Evolutionary conservation across 805 yeast species (phyloP).

Genomic region (Hanseniaspora thailandica): DNA sequence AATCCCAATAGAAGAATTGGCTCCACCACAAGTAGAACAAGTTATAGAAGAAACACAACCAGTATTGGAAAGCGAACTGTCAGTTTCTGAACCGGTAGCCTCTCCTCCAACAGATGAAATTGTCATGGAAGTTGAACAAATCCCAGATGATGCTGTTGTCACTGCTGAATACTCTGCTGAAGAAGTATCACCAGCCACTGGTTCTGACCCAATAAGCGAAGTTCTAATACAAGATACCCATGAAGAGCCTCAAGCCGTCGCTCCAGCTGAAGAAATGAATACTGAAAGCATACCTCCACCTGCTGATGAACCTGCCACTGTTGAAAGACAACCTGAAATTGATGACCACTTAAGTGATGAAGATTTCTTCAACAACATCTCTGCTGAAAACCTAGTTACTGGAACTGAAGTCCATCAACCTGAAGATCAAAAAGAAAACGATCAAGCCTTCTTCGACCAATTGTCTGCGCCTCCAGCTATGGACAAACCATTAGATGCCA

Average conservation of each 20-base stretch:
- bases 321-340: background rate
- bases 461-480: background rate
- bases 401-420: background rate
- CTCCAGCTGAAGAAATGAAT: too few relatives aligned
- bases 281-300: too few relatives aligned
- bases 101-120: background rate
- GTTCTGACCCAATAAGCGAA: background rate
- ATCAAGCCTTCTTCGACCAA: background rate
- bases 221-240: background rate
- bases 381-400: background rate
- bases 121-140: constrained; percentile 5
- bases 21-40: too few relatives aligned
- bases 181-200: background rate
- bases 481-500: background rate
- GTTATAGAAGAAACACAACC: too few relatives aligned
- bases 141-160: constrained; percentile 7
- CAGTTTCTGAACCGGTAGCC: too few relatives aligned
- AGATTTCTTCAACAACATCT: background rate
- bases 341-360: constrained; percentile 1
- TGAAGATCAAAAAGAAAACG: background rate
- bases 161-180: constrained; percentile 12
- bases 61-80: too few relatives aligned
- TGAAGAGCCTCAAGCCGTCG: background rate
- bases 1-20: too few relatives aligned
- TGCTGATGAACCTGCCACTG: background rate